Base-by-base conservation (phyloP, 2,329 filamentous ascomycete genomes). In the Microdochium paspali region DNA sequence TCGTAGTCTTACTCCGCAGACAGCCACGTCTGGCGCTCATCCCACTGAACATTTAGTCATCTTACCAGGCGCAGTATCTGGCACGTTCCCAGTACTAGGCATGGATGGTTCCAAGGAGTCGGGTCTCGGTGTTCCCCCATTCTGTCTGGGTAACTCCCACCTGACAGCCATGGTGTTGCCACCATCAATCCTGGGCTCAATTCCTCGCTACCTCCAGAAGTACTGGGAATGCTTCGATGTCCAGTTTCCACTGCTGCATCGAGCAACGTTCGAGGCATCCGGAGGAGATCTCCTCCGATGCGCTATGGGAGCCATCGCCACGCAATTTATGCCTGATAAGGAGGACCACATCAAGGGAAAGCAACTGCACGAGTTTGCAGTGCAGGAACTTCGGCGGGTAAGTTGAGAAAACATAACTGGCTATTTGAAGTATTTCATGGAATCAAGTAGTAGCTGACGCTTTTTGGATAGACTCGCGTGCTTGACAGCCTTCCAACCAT, bases 261-360 rank as follows among this genome's bases (percentile, higher is more conserved):
- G 66, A 49, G 58, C 62, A 21, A 69, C 67, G 13, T 69, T 73
- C 35, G 69, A 74, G 48, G 63, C 61, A 24, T 60, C 61, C 18
- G 59, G 61, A 4, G 68, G 72, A 46, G 69, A 74, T 46, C 61
- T 73, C 39, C 62, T 79, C 43, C 68, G 63, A 13, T 77, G 68
- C 50, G 73, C 75, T 50, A 79, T 80, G 76, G 76, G 75, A 21
- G 76, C 76, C n/a, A 59, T 79, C 25, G 76, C 72, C 43, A 72
- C 74, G 21, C 75, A 79, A 54, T 72, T 69, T 50, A 61, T 77
- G 46, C 60, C 65, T 44, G 62, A 66, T 56, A 67, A 66, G 58
- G 72, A 76, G 45, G 70, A 78, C 57, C 72, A 75, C 48, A 64
- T 65, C 48, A 69, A 69, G 54, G 75, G 74, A 24, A 70, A 67